A percentile compares a stretch with the other conserved stretches of the same genome.
Conservation (phyloP, 345 rosid genomes). For the Arabidopsis suecica region DNA sequence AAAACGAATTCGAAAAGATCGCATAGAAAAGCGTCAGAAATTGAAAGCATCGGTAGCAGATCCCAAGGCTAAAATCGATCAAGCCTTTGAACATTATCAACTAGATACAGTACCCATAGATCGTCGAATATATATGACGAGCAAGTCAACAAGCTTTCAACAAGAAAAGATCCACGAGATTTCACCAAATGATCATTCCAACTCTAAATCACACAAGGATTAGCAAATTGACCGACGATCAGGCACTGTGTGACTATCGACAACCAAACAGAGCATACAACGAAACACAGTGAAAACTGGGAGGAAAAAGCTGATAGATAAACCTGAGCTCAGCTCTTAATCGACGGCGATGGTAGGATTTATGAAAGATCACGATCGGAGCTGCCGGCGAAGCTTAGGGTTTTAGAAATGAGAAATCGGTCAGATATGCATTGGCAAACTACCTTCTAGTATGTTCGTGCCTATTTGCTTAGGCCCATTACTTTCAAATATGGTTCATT, state of each 20-base stretch:
- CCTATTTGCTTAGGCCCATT: not conserved
- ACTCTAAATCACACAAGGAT: slow-evolving; percentile 8
- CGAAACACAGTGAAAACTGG: not conserved
- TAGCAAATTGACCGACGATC: slow-evolving; percentile 17
- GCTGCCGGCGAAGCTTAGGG: slow-evolving; percentile 34
- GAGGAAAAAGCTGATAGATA: not conserved
- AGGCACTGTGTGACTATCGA: not conserved
- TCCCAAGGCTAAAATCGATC: not conserved
- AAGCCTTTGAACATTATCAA: not conserved
- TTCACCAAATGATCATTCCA: slow-evolving; percentile 4
- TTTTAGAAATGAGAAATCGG: slow-evolving; percentile 19
- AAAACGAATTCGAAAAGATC: not conserved
- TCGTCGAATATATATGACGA: not conserved
- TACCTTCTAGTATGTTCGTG: not conserved
- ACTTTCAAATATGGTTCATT: not conserved
- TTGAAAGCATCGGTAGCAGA: slow-evolving; percentile 13
- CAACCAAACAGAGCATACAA: slow-evolving; percentile 1
- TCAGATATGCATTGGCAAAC: not conserved
- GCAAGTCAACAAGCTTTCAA: not conserved
- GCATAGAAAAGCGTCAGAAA: not conserved
- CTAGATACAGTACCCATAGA: not conserved
- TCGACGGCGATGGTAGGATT: slow-evolving; percentile 42
- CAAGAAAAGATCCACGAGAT: slow-evolving; percentile 4
- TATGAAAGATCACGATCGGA: slow-evolving; percentile 34
- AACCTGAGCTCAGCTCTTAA: slow-evolving; percentile 30